These are phyloP conservation scores for Lentinula sp. DNA, from an alignment of 768 basidiomycete genomes.

Conservation along the genomic window DNA sequence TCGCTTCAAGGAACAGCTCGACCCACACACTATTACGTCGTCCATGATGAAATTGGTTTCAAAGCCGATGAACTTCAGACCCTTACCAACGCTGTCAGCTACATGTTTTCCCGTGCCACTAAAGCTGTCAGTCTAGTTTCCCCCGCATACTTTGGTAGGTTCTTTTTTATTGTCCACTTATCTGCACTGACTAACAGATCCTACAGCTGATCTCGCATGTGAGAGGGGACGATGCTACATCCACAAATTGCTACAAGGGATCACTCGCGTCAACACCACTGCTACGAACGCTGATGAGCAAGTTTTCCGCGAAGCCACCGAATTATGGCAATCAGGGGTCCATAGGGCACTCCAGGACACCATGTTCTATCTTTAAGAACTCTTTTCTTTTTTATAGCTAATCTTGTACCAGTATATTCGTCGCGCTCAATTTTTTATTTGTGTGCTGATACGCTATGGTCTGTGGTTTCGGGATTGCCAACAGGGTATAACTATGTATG, in stretches of 20 bases:
- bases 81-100: conserved; percentile 66
- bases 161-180: neutral
- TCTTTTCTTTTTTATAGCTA: neutral
- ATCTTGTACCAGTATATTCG: no score
- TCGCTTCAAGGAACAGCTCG: conserved; percentile 70
- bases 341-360: conserved; percentile 50
- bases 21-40: conserved; percentile 77
- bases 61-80: conserved; percentile 65
- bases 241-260: conserved; percentile 61
- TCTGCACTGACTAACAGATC: neutral
- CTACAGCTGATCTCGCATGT: conserved; percentile 24
- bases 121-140: conserved; percentile 81
- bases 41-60: conserved; percentile 74
- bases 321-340: conserved; percentile 55
- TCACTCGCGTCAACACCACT: conserved; percentile 25
- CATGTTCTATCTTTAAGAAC: conserved; percentile 67
- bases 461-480: no score
- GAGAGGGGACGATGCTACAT: conserved; percentile 68
- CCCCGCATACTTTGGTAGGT: conserved; percentile 53
- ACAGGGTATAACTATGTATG: no score
- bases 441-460: no score
- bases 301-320: conserved; percentile 46
- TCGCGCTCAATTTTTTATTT: no score
- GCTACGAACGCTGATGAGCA: conserved; percentile 39
- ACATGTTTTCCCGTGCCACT: conserved; percentile 82